Base-by-base conservation (phyloP, 2,329 filamentous ascomycete genomes). In the Fusarium sp. region DNA sequence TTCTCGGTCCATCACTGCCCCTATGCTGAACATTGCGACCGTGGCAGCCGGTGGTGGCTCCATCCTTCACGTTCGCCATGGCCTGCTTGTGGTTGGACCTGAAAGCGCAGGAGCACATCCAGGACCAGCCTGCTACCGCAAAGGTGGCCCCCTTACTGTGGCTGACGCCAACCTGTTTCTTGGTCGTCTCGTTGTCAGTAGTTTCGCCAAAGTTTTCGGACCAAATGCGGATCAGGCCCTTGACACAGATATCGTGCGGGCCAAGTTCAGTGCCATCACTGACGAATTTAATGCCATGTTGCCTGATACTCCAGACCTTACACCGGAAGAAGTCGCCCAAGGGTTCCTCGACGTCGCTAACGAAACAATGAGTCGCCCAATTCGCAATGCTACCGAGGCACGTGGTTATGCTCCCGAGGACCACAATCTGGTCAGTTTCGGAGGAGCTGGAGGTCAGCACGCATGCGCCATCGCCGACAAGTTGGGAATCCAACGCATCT, bases 301-400 rank as follows among this genome's bases (percentile, higher is more conserved):
- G 24, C 24, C 54, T 43, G 46, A 2, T 77, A 81, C 70, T 1
- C 76, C 78, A 21, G 72, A 63, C 61, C 69, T 79, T 21, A 76
- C 74, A 0, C 60, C 76, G 0, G 76, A 80, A 33, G 78, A 80
- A n/a, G 73, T 81, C 39, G 91, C 92, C 0, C 89, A 89, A 65
- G 92, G 92, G 0, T 93, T 93, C 72, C 85, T 94, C 73, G 89
- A 91, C 63, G 89, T 94, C 44, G 91, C 91, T 4, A 93, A 93
- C 67, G 91, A 92, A 77, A 89, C 90, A 0, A 93, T 94, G 91
- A 90, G 89, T 5, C 83, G 92, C 31, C 92, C 92, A 0, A 94
- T 94, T 63, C 85, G 92, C 44, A 92, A 90, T 39, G 80, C 93
- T 49, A 94, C 68, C 1, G 91, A 94, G 78, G 91, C 91, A 6